Percentiles rank a stretch among this genome's conserved stretches.
Evolutionary conservation across 2,329 filamentous ascomycete species (phyloP).

Genomic region (Huntiella abstrusa): DNA sequence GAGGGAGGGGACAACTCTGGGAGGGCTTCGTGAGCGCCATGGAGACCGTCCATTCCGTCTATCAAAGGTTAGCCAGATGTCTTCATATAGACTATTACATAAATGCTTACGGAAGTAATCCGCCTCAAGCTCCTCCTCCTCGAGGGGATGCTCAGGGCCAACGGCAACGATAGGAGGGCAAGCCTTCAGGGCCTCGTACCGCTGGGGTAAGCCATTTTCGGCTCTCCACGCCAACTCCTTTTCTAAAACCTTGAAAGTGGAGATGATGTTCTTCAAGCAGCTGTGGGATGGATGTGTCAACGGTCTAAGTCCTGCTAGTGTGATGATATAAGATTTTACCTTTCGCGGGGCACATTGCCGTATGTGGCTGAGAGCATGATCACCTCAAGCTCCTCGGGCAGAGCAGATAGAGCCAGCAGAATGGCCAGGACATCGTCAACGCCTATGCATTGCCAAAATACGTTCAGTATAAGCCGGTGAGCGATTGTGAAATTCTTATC

Average conservation of each 20-base stretch:
- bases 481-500: not conserved
- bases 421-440: slow-evolving; percentile 85
- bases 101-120: slow-evolving; percentile 65
- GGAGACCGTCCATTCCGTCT: slow-evolving; percentile 63
- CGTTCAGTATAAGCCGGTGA: not conserved
- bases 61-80: not conserved
- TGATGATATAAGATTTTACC: slow-evolving; percentile 24
- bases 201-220: slow-evolving; percentile 43
- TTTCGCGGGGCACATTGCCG: slow-evolving; percentile 78
- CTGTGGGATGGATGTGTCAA: slow-evolving; percentile 16
- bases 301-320: not conserved
- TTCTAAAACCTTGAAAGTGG: slow-evolving; percentile 80
- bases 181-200: slow-evolving; percentile 53
- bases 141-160: slow-evolving; percentile 68
- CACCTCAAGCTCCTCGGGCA: slow-evolving; percentile 69
- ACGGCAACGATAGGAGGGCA: slow-evolving; percentile 72
- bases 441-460: slow-evolving; percentile 25
- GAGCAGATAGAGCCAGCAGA: slow-evolving; percentile 66
- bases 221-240: slow-evolving; percentile 75
- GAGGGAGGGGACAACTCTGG: slow-evolving; percentile 58
- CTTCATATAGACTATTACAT: not conserved
- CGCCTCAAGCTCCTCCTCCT: slow-evolving; percentile 60
- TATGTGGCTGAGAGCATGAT: slow-evolving; percentile 77
- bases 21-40: slow-evolving; percentile 55
- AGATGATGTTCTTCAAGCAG: slow-evolving; percentile 74